Evolutionary conservation across 176 grass and related monocot species (phyloP).

Genomic region (Eleusine indica): DNA sequence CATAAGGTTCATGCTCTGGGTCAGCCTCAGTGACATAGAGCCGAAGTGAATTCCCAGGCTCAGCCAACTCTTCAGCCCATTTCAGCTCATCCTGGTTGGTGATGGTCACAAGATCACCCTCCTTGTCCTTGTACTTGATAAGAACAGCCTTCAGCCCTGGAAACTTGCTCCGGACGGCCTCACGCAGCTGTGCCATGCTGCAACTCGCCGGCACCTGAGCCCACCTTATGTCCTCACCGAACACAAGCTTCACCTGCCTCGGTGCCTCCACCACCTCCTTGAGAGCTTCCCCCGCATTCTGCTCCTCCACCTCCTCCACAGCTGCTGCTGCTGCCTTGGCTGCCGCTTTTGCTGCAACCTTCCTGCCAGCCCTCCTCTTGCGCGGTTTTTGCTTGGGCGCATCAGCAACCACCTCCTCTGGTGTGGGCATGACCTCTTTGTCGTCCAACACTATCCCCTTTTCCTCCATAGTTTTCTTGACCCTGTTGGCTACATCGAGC

Average conservation of each 20-base stretch:
- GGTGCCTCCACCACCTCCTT: slow-evolving; percentile 53
- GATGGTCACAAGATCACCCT: slow-evolving; percentile 96
- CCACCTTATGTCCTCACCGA: slow-evolving; percentile 89
- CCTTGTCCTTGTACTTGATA: slow-evolving; percentile 89
- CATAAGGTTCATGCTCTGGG: slow-evolving; percentile 67
- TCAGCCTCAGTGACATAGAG: slow-evolving; percentile 71
- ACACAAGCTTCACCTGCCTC: slow-evolving; percentile 76
- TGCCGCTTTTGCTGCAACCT: slow-evolving; percentile 11
- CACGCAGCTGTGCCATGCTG: slow-evolving; percentile 65
- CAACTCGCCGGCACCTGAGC: slow-evolving; percentile 72
- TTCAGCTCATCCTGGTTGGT: slow-evolving; percentile 78
- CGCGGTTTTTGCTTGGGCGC: slow-evolving; percentile 61
- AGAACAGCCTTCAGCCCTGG: slow-evolving; percentile 67
- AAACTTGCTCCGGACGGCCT: slow-evolving; percentile 75
- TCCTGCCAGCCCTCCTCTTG: slow-evolving; percentile 58
- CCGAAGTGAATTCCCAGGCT: slow-evolving; percentile 65
- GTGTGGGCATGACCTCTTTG: slow-evolving; percentile 50
- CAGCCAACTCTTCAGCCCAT: slow-evolving; percentile 72
- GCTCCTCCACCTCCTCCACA: slow-evolving; percentile 48
- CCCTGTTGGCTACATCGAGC: slow-evolving; percentile 69
- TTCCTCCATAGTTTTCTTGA: slow-evolving; percentile 67
- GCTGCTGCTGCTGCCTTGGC: slow-evolving; percentile 26
- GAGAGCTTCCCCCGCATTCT: slow-evolving; percentile 29
- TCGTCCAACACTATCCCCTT: slow-evolving; percentile 70
- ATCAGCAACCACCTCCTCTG: slow-evolving; percentile 58